Percentiles rank a stretch among this genome's conserved stretches.
Evolutionary conservation across 768 basidiomycete genomes (phyloP).

Genomic region (Tricholoma matsutake): DNA sequence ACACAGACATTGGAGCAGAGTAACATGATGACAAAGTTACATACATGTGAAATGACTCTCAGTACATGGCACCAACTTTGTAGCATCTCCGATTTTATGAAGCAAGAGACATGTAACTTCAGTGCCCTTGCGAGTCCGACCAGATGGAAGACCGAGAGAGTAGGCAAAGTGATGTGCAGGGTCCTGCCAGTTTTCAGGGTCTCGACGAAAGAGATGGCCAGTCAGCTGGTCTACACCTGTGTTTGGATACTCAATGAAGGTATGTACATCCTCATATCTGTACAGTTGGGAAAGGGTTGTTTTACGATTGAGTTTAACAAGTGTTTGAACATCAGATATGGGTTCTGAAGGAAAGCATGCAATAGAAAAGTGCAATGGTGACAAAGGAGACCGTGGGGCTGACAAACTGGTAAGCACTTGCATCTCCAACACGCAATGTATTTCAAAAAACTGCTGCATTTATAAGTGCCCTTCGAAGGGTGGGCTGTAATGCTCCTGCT

Average conservation of each 20-base stretch:
- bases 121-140: conserved; percentile 5
- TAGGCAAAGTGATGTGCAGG: conserved; percentile 16
- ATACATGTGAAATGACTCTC: too few relatives aligned
- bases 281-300: conserved; percentile 12
- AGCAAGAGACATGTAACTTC: conserved; percentile 7
- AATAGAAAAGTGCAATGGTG: too few relatives aligned
- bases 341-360: too few relatives aligned
- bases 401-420: not conserved
- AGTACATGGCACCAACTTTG: conserved; percentile 9
- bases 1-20: not conserved
- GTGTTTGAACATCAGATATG: not conserved
- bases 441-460: conserved; percentile 11
- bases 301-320: conserved; percentile 9
- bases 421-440: conserved; percentile 3
- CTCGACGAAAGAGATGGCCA: conserved; percentile 11
- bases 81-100: not conserved
- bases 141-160: conserved; percentile 10
- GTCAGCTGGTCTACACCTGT: conserved; percentile 6
- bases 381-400: too few relatives aligned
- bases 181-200: too few relatives aligned
- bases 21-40: conserved; percentile 14
- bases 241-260: conserved; percentile 14
- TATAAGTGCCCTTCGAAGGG: not conserved
- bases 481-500: too few relatives aligned
- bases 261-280: conserved; percentile 3